A percentile compares a stretch with the other conserved stretches of the same genome.
Evolutionary conservation across 129 eudicot genomes (phyloP).

Genomic region (sunflower (Helianthus annuus)): DNA sequence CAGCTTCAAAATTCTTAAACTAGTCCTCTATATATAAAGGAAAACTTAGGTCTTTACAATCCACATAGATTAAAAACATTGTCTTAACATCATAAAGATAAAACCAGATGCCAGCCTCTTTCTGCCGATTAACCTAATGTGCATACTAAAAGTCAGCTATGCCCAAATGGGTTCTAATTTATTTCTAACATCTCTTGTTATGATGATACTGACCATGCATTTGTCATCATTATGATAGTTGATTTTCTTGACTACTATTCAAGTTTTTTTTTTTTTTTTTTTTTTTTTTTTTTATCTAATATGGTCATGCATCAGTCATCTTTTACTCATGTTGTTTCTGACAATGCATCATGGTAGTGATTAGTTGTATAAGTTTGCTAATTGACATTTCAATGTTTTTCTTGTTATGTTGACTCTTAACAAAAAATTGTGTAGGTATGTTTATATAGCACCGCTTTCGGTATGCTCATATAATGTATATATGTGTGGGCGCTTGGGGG

Average conservation of each 20-base stretch:
- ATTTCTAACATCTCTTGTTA: constrained; percentile 6
- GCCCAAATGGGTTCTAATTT: constrained; percentile 13
- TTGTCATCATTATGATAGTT: constrained; percentile 5
- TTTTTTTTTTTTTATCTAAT: not conserved
- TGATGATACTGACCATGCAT: not conserved
- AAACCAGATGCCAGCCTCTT: too few relatives aligned
- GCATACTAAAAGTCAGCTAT: too few relatives aligned
- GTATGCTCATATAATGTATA: too few relatives aligned
- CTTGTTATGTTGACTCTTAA: not conserved
- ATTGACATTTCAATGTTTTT: not conserved
- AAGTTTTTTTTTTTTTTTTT: not conserved
- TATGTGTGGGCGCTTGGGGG: too few relatives aligned
- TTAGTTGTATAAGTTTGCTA: constrained; percentile 1
- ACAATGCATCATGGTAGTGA: not conserved
- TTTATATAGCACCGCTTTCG: too few relatives aligned
- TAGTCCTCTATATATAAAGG: not conserved
- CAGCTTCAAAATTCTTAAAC: not conserved
- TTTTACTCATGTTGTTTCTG: constrained; percentile 23
- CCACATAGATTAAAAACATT: too few relatives aligned
- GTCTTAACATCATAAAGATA: too few relatives aligned
- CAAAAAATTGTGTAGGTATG: too few relatives aligned
- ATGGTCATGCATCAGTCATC: not conserved
- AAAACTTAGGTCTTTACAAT: too few relatives aligned
- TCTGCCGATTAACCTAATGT: too few relatives aligned
- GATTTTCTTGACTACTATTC: not conserved